These are phyloP conservation scores for Telopea speciosissima DNA, from an alignment of 177 flowering plant species.

Conservation along the genomic window DNA sequence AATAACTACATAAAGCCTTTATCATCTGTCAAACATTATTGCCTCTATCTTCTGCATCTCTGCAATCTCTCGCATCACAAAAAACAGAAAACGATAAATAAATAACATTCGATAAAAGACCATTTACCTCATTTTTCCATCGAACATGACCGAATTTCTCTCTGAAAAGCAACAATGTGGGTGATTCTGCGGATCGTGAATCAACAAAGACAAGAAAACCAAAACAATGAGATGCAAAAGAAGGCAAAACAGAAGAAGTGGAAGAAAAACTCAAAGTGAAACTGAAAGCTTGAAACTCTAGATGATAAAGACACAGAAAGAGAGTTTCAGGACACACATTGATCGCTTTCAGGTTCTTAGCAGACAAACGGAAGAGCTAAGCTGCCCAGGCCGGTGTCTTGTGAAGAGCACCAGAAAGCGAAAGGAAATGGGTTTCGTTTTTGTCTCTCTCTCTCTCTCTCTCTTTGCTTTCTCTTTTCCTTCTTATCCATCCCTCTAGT, in stretches of 20 bases:
- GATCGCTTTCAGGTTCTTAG: background rate
- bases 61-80: background rate
- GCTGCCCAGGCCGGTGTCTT: background rate
- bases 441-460: conserved; percentile 6
- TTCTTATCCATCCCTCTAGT: background rate
- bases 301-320: background rate
- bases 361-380: background rate
- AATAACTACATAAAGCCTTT: background rate
- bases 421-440: conserved; percentile 3
- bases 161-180: background rate
- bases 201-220: background rate
- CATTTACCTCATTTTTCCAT: background rate
- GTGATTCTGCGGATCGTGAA: background rate
- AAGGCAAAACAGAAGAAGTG: background rate
- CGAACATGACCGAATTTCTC: background rate
- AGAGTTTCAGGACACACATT: conserved; percentile 10
- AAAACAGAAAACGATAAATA: background rate
- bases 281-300: background rate
- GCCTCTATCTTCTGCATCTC: background rate
- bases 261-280: background rate
- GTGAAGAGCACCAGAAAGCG: conserved; percentile 6
- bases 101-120: too few species aligned
- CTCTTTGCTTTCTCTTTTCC: background rate
- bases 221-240: background rate
- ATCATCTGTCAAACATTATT: background rate